Evolutionary conservation across 768 basidiomycete genomes (phyloP).

Genomic region (Grammothele lineata): DNA sequence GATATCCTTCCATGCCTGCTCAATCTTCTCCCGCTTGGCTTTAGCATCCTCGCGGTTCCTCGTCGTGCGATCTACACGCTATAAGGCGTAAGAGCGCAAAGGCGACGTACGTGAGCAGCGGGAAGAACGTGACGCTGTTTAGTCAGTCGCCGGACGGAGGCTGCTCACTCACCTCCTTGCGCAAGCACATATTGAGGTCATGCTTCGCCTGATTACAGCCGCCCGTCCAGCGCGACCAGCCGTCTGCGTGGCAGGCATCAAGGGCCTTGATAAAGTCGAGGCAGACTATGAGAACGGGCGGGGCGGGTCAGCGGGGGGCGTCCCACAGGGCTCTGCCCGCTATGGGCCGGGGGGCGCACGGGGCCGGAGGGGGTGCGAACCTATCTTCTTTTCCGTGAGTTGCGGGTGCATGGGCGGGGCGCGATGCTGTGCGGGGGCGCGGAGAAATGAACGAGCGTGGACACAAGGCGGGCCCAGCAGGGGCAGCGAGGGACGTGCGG

Average conservation of each 20-base stretch:
- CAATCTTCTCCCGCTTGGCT: slow-evolving; percentile 48
- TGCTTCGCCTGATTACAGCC: slow-evolving; percentile 67
- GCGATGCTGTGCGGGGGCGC: slow-evolving; percentile 1
- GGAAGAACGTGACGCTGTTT: too few species aligned
- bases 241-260: slow-evolving; percentile 60
- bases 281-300: slow-evolving; percentile 45
- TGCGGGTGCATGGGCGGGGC: slow-evolving; percentile 24
- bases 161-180: slow-evolving; percentile 54
- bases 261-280: slow-evolving; percentile 76
- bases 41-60: slow-evolving; percentile 61
- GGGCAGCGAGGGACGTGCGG: too few species aligned
- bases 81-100: background rate
- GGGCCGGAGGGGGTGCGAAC: slow-evolving; percentile 12
- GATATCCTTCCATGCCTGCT: slow-evolving; percentile 55
- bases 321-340: slow-evolving; percentile 4
- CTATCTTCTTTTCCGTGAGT: slow-evolving; percentile 18
- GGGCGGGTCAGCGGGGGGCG: slow-evolving; percentile 9
- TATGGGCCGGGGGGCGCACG: slow-evolving; percentile 13
- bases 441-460: background rate
- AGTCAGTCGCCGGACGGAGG: too few species aligned
- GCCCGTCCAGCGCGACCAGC: slow-evolving; percentile 64
- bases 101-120: too few species aligned
- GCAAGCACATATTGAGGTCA: slow-evolving; percentile 65
- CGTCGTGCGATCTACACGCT: slow-evolving; percentile 58
- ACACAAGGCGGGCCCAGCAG: too few species aligned